These are phyloP conservation scores for Salix koriyanagi DNA, from an alignment of 345 rosid species.

Conservation along the genomic window DNA sequence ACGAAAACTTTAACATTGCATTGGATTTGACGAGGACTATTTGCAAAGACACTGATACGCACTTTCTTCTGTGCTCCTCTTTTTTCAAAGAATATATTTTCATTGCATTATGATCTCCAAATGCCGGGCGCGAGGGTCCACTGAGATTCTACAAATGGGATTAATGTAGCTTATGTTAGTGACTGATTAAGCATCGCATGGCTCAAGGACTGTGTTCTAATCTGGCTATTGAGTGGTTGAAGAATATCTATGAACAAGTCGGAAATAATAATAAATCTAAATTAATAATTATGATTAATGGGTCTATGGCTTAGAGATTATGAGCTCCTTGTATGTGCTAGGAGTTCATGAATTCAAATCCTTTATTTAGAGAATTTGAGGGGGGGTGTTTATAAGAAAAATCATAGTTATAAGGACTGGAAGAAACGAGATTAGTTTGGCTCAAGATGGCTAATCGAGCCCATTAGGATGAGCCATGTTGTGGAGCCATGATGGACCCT, in stretches of 20 bases:
- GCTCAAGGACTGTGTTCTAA: background rate
- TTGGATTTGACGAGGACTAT: constrained; percentile 4
- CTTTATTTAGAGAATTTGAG: too few species aligned
- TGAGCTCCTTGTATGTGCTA: too few species aligned
- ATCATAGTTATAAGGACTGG: too few species aligned
- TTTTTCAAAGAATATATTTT: constrained; percentile 10
- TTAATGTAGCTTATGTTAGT: background rate
- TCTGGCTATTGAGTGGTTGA: too few species aligned
- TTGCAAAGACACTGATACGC: constrained; percentile 6
- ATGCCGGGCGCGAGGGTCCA: constrained; percentile 39
- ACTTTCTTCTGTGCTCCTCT: constrained; percentile 2
- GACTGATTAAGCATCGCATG: constrained; percentile 7
- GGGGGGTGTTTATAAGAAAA: too few species aligned
- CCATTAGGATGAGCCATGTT: background rate
- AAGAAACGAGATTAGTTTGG: too few species aligned
- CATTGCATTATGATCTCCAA: constrained; percentile 10
- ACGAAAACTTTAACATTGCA: constrained; percentile 9
- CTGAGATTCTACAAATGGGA: constrained; percentile 15
- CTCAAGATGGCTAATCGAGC: background rate
- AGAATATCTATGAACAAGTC: too few species aligned
- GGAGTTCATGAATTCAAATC: too few species aligned
- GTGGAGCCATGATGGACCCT: too few species aligned
- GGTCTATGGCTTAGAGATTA: too few species aligned
- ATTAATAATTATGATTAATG: too few species aligned
- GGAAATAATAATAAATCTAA: too few species aligned